Evolutionary conservation across 2,329 filamentous ascomycete species (phyloP), one percentile per base, ranked within the genome.

Genomic region (Alternaria metachromatica): DNA sequence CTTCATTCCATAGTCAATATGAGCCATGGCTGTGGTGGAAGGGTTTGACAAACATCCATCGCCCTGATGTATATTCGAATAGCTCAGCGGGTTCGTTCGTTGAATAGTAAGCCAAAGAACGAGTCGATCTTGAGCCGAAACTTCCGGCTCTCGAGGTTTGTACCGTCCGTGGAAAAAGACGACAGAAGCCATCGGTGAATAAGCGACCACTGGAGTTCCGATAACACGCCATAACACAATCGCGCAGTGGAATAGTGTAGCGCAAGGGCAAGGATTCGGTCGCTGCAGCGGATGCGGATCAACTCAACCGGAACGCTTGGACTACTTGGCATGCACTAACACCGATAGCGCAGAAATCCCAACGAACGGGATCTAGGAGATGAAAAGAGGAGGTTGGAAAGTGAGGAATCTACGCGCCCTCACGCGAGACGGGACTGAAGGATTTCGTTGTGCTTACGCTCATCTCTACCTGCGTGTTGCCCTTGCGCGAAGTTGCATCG

Each of bases 11-110:
- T 45, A 8, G 23, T 55, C 12, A 55, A 13, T n/a, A 30, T 15
- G 18, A 43, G 30, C 12, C 3, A 28, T 11, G 8, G 20, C 1
- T 5, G 23, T 37, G 1, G 11, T 41, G 6, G 15, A 44, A 13
- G 23, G 28, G 10, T n/a, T 30, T 5, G 20, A 58, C 55, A 15
- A 26, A 58, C 46, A 51, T 13, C 55, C 55, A 58, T 44, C 55
- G 10, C 8, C 30, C 55, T 11, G 55, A 51, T 12, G 46, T 51
- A 6, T 58, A 43, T 23, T 51, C 55, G 9, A 58, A 51, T 9
- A 58, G 33, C 15, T 51, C 11, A 11, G 37, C 37, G n/a, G n/a
- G 0, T 11, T 41, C 37, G 37, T 41, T 9, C 4, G 15, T 41
- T 11, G 37, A 18, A 5, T 11, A 41, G 37, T 10, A 11, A 41